Evolutionary conservation across 2,329 filamentous ascomycete genomes (phyloP), one percentile per base, ranked within the genome.

Genomic region (Penicillium sp.): DNA sequence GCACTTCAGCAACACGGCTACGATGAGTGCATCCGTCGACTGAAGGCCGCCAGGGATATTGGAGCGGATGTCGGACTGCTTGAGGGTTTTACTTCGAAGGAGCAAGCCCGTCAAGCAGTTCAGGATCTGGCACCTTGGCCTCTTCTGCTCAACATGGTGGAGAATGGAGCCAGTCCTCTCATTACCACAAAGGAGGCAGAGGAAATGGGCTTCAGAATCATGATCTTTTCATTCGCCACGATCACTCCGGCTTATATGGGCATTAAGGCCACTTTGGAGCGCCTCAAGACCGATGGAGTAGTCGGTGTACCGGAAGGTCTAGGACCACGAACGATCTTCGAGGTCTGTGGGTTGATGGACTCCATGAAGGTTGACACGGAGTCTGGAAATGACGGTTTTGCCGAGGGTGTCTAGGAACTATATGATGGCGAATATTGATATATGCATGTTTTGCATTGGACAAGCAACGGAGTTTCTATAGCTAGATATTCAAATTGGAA

Each of bases 91-190:
- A 73, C 68, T 12, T 68, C 65, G 12, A 69, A 68, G 49, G 72
- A 73, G 21, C 65, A 72, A 55, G 72, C 72, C 16, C 60, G 61
- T 9, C 65, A 69, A 46, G 68, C 69, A 4, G 69, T 74, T 9
- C 57, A 71, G 49, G 71, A 74, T 37, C 59, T 77, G n/a, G 67
- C 66, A 0, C 70, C 69, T 1, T 73, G 69, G 64, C 74, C 74
- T 1, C 60, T 77, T 46, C 61, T 78, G 25, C 62, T 77, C 32
- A 78, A 78, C 45, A 75, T 76, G 65, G 76, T 78, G 3, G 73
- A 76, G 44, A 71, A 75, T 25, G 76, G 74, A 4, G 68, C 69
- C 2, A 72, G 67, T 0, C 75, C 75, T 0, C 60, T 70, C 12
- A 68, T 74, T 13, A 69, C 72, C 4, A 69, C 70, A 0, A 63